Evolutionary conservation across 192 early-diverging fungal species (phyloP).

Genomic region (Coemansia sp.): DNA sequence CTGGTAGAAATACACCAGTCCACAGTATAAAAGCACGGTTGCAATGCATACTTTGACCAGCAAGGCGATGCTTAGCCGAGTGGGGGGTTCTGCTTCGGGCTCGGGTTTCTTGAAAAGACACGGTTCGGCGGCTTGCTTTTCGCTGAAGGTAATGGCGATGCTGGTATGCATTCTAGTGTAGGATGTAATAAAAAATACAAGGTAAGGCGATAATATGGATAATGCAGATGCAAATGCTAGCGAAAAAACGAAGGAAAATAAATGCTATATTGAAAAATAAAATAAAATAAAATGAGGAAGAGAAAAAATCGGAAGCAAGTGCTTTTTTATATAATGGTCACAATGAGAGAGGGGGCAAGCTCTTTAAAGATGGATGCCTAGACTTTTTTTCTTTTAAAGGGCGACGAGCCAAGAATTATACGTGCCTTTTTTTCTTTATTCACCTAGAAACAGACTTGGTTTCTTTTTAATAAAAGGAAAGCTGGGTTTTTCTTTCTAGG

Average conservation of each 20-base stretch:
- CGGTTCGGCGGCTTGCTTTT: neutral
- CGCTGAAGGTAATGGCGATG: neutral
- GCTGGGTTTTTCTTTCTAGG: too few species aligned
- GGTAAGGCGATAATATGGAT: neutral
- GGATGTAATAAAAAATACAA: too few species aligned
- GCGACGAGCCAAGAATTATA: too few species aligned
- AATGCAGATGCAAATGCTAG: neutral
- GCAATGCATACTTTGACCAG: slow-evolving; percentile 4
- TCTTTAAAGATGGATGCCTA: too few species aligned
- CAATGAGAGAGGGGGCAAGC: too few species aligned
- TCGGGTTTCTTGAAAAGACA: neutral
- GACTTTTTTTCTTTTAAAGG: too few species aligned
- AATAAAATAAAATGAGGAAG: neutral
- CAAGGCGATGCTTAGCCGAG: neutral
- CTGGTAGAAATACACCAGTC: slow-evolving; percentile 2
- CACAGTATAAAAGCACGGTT: neutral
- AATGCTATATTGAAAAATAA: neutral
- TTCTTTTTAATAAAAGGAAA: neutral
- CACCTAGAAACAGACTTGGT: too few species aligned
- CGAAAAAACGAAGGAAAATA: too few species aligned
- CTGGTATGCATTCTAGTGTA: neutral
- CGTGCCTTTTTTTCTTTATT: too few species aligned
- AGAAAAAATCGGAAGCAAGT: too few species aligned
- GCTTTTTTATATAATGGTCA: too few species aligned
- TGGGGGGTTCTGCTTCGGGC: neutral